Percentiles rank a stretch among this genome's conserved stretches.
Evolutionary conservation across 2,329 filamentous ascomycete genomes (phyloP).

Genomic region (Hypoxylon sp.): DNA sequence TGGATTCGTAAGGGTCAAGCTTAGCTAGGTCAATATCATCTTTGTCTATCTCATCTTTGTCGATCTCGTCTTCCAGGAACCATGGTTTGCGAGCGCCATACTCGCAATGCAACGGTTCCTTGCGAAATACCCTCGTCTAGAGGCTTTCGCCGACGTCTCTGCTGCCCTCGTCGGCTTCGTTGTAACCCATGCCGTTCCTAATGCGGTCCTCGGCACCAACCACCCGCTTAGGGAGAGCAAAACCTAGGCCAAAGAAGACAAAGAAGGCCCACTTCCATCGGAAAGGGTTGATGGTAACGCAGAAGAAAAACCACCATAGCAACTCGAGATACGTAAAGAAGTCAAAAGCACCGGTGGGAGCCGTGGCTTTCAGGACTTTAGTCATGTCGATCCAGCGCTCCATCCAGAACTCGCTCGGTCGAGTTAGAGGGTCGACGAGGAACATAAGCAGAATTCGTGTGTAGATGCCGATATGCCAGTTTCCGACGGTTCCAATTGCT

Average conservation of each 20-base stretch:
- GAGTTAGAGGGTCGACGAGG: conserved; percentile 77
- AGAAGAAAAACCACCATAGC: conserved; percentile 85
- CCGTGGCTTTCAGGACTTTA: conserved; percentile 70
- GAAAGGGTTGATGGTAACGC: conserved; percentile 82
- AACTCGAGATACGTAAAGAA: conserved; percentile 91
- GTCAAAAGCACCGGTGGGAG: conserved; percentile 81
- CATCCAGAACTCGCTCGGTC: conserved; percentile 79
- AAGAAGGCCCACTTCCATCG: conserved; percentile 90
- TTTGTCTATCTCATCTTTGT: too few relatives aligned
- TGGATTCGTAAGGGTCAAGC: too few relatives aligned
- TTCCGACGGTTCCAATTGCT: conserved; percentile 82
- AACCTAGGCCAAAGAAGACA: conserved; percentile 79
- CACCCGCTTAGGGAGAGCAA: conserved; percentile 69
- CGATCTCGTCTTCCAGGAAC: too few relatives aligned
- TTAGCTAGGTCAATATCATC: too few relatives aligned
- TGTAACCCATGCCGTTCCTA: conserved; percentile 56
- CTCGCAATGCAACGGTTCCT: too few relatives aligned
- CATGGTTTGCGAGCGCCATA: too few relatives aligned
- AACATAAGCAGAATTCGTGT: conserved; percentile 89
- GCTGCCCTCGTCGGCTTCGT: conserved; percentile 40
- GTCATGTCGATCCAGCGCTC: conserved; percentile 89
- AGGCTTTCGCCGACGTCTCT: conserved; percentile 48
- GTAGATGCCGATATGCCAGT: conserved; percentile 91
- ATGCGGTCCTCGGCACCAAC: conserved; percentile 72
- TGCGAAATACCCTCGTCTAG: conserved; percentile 32